phyloP scores from a whole-genome alignment of 2,329 filamentous ascomycete genomes.

The Aureobasidium sp. region DNA sequence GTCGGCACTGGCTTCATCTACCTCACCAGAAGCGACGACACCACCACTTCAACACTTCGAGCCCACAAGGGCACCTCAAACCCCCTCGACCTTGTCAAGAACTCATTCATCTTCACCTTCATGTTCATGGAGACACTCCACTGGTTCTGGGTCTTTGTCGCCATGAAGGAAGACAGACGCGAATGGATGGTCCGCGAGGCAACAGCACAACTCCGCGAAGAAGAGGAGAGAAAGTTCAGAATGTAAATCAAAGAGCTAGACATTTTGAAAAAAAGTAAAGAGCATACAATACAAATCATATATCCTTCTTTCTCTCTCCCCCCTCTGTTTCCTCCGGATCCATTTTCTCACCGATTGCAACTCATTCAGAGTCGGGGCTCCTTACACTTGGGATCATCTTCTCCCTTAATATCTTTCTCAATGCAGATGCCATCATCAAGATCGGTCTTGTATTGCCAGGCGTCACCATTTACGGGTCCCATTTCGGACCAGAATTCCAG shows the following conservation, averaged over 20 bases:
- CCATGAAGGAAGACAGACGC: conserved; percentile 55
- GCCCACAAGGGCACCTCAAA: conserved; percentile 17
- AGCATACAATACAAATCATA: neutral
- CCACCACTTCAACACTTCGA: conserved; percentile 24
- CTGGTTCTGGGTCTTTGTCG: conserved; percentile 82
- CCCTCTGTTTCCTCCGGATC: too few species aligned
- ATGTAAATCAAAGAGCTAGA: neutral
- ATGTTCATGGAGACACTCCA: conserved; percentile 72
- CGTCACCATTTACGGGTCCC: too few species aligned
- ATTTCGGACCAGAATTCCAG: too few species aligned
- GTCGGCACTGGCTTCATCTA: conserved; percentile 55
- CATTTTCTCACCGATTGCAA: too few species aligned
- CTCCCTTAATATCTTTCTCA: too few species aligned
- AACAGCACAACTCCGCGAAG: neutral
- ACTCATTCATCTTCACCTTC: conserved; percentile 76
- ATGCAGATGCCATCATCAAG: too few species aligned
- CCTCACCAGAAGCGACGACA: conserved; percentile 46
- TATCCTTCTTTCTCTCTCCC: too few species aligned
- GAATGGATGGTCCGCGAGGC: conserved; percentile 22
- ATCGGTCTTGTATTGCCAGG: too few species aligned
- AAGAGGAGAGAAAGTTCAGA: conserved; percentile 8
- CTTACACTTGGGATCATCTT: too few species aligned
- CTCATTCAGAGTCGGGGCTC: too few species aligned
- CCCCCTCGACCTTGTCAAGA: conserved; percentile 60
- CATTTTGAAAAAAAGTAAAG: neutral